Conservation (phyloP, 2,329 filamentous ascomycete genomes). For the Cladophialophora psammophila region DNA sequence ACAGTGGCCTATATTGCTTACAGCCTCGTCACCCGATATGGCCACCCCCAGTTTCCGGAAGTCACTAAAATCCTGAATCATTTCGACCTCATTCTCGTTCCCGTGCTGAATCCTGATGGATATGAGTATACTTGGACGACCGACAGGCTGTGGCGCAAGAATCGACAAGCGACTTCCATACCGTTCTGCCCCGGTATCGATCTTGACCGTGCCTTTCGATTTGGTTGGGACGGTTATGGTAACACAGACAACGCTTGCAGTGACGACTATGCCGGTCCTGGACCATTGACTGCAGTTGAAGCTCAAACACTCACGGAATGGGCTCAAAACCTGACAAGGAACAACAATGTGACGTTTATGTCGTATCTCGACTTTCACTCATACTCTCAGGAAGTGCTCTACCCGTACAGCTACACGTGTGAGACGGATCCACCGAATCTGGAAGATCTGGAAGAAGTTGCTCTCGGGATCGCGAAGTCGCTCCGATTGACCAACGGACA, state of each 20-base stretch:
- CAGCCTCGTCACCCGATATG: slow-evolving; percentile 83
- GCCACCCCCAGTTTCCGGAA: slow-evolving; percentile 64
- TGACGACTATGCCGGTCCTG: slow-evolving; percentile 84
- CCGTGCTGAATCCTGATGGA: slow-evolving; percentile 90
- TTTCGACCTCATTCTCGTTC: slow-evolving; percentile 88
- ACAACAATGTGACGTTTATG: slow-evolving; percentile 77
- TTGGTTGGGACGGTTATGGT: slow-evolving; percentile 76
- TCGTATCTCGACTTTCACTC: slow-evolving; percentile 90
- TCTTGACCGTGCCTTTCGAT: slow-evolving; percentile 85
- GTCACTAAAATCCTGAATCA: slow-evolving; percentile 80
- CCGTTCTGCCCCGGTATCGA: slow-evolving; percentile 88
- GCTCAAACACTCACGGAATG: slow-evolving; percentile 77
- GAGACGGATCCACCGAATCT: slow-evolving; percentile 77
- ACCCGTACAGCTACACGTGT: slow-evolving; percentile 90
- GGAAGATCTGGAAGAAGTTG: slow-evolving; percentile 91
- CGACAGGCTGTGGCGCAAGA: slow-evolving; percentile 95
- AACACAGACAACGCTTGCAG: slow-evolving; percentile 82
- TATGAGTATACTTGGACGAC: slow-evolving; percentile 93
- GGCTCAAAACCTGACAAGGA: slow-evolving; percentile 78
- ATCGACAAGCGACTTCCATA: slow-evolving; percentile 80
- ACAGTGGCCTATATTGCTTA: slow-evolving; percentile 92
- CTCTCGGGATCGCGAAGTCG: slow-evolving; percentile 84
- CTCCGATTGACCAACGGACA: slow-evolving; percentile 82
- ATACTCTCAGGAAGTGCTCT: slow-evolving; percentile 93
- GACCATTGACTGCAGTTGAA: slow-evolving; percentile 84